Base-by-base conservation (phyloP, 2,329 filamentous ascomycete genomes). In the Beauveria sp. region DNA sequence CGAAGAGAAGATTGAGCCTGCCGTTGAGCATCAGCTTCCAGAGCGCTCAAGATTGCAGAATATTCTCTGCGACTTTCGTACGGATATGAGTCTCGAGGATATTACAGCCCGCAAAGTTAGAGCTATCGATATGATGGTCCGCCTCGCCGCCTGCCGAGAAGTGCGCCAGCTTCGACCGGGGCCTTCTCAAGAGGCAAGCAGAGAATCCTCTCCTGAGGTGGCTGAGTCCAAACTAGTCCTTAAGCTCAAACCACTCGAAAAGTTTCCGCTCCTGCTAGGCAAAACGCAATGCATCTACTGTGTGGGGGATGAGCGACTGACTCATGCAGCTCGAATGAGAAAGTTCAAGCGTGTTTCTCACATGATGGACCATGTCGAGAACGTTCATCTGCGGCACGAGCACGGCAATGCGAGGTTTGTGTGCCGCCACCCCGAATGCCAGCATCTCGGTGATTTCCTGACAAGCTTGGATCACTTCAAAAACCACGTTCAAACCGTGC, bases 271-370 rank as follows among this genome's bases (percentile, higher is more conserved):
- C 1, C n/a, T 63, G 5, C 40, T 63, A 8, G 48, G 40, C 2
- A 61, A 55, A 44, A 64, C 30, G 20, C 53, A 64, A 30, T 64
- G 53, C 22, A 63, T 63, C 34, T 64, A 59, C 40, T 63, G 54
- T 16, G 44, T 61, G 28, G 43, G 61, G 24, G 24, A 63, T 55
- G 57, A 61, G 61, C 41, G 48, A 46, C 46, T 64, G 40, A 43
- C 54, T 8, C 50, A 56, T 30, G 50, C 12, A 4, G 24, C 22
- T 16, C 28, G 60, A 2, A 58, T 62, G 26, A 46, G 62, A n/a
- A 41, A 50, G 14, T 62, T 61, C 41, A 62, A 56, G 10, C 51
- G 61, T 22, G 37, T 57, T 37, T 60, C 60, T n/a, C 37, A 63
- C 28, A 62, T 62, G 51, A 63, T 59, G 47, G 24, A 51, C 26